Conservation (phyloP, 257 asterid species). For the Marsdenia floribunda region DNA sequence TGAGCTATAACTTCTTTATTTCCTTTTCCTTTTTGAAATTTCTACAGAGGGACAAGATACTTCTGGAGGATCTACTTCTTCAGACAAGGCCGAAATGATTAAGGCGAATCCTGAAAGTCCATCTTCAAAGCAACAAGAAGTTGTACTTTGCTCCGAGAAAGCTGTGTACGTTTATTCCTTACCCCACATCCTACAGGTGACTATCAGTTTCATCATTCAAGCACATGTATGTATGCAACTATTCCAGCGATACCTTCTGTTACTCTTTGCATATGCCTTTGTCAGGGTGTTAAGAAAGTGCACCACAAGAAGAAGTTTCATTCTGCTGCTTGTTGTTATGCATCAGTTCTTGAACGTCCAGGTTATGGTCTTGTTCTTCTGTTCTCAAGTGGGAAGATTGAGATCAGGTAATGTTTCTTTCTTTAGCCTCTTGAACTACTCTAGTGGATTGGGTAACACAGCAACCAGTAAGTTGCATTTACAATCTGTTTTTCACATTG, state of each 20-base stretch:
- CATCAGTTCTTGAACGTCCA: slow-evolving; percentile 67
- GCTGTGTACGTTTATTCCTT: slow-evolving; percentile 75
- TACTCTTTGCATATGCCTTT: slow-evolving; percentile 17
- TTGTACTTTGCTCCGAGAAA: slow-evolving; percentile 79
- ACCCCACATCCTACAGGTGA: slow-evolving; percentile 69
- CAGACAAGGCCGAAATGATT: slow-evolving; percentile 31
- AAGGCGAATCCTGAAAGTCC: slow-evolving; percentile 37
- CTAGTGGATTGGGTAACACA: neutral
- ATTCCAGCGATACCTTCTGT: neutral
- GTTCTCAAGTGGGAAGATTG: slow-evolving; percentile 68
- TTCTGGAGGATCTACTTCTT: slow-evolving; percentile 29
- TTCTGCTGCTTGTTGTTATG: slow-evolving; percentile 69
- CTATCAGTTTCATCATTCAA: slow-evolving; percentile 9
- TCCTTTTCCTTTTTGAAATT: slow-evolving; percentile 9
- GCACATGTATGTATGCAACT: neutral
- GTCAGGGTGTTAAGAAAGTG: slow-evolving; percentile 81
- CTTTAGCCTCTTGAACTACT: slow-evolving; percentile 4
- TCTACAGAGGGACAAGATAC: slow-evolving; percentile 36
- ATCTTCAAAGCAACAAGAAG: slow-evolving; percentile 39
- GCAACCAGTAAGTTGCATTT: neutral
- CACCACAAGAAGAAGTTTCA: slow-evolving; percentile 73
- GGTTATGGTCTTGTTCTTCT: slow-evolving; percentile 64
- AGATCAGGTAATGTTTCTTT: slow-evolving; percentile 53
- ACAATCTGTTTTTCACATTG: neutral
- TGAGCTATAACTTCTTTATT: slow-evolving; percentile 4